Evolutionary conservation across 345 rosid genomes (phyloP), one percentile per base, ranked within the genome.

Genomic region (Viola odorata): DNA sequence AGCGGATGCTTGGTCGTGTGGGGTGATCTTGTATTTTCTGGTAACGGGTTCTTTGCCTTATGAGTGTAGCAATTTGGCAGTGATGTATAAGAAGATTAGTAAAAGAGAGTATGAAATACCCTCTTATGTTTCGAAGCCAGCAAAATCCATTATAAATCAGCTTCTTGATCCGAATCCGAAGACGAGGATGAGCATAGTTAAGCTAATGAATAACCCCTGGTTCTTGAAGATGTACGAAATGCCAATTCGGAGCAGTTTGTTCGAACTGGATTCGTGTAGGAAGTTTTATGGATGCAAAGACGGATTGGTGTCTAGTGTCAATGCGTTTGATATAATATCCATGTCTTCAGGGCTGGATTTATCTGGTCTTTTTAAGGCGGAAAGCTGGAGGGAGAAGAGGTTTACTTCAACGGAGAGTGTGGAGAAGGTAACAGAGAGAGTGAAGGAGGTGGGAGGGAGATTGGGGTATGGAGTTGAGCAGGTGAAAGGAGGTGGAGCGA

Each of bases 1-100:
- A 58, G 91, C 95, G 0, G 96, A 73, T 48, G 77, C 77, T 2
- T 91, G 98, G 98, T 89, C 98, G 6, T 92, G 98, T 32, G 98
- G 98, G 4, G 94, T 92, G 1, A 81, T 92, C 2, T 76, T 89
- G 15, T 89, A 69, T 48, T 77, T 82, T 52, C 45, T 92, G 39
- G 65, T 92, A 13, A 71, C 86, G 0, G 96, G 89, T 10, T 55
- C 38, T 17, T 10, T 84, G 56, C 98, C 98, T 36, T 92, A 85
- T 36, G 84, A 82, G 12, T 85, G 84, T 57, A 60, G 69, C 13
- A 89, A 85, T 64, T 58, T 87, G 32, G 61, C 77, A 6, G 13
- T 59, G 0, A 84, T 92, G 96, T 87, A 77, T 48, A 83, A 64
- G 70, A 87, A 76, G 63, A 79, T 81, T 38, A 76, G 80, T 0